Conservation (phyloP, 73 alveolate genomes). For the Halteria grandinella region DNA sequence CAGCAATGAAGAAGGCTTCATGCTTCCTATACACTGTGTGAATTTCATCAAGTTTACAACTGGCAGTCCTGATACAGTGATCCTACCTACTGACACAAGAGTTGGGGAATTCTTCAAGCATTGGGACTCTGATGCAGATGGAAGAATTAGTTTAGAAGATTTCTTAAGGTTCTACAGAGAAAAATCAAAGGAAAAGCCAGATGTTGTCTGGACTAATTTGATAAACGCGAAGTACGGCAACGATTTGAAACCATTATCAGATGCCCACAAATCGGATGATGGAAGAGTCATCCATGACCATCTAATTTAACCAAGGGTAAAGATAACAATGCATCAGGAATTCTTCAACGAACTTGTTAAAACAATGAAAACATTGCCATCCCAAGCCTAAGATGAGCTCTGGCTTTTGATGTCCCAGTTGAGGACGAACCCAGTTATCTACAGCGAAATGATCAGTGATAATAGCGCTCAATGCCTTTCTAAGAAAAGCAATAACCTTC, state of each 20-base stretch:
- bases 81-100: conserved; percentile 69
- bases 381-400: not conserved
- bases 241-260: conserved; percentile 62
- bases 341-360: conserved; percentile 60
- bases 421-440: conserved; percentile 58
- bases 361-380: not conserved
- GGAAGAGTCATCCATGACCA: conserved; percentile 23
- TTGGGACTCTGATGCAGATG: conserved; percentile 74
- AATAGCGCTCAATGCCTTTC: too few relatives aligned
- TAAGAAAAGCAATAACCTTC: too few relatives aligned
- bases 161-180: conserved; percentile 74
- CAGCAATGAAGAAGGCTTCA: conserved; percentile 69
- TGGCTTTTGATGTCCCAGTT: conserved; percentile 11
- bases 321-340: conserved; percentile 53
- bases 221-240: conserved; percentile 61
- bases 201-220: conserved; percentile 76
- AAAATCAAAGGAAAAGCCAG: conserved; percentile 60
- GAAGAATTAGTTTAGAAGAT: conserved; percentile 65
- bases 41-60: conserved; percentile 77
- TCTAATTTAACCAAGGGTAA: conserved; percentile 57
- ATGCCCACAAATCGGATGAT: not conserved
- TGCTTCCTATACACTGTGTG: conserved; percentile 77
- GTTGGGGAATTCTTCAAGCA: conserved; percentile 61
- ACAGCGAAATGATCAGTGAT: conserved; percentile 38
- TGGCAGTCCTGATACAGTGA: conserved; percentile 56